phyloP scores from a whole-genome alignment of 176 grass and related monocot genomes.

The Aechmea fasciata region DNA sequence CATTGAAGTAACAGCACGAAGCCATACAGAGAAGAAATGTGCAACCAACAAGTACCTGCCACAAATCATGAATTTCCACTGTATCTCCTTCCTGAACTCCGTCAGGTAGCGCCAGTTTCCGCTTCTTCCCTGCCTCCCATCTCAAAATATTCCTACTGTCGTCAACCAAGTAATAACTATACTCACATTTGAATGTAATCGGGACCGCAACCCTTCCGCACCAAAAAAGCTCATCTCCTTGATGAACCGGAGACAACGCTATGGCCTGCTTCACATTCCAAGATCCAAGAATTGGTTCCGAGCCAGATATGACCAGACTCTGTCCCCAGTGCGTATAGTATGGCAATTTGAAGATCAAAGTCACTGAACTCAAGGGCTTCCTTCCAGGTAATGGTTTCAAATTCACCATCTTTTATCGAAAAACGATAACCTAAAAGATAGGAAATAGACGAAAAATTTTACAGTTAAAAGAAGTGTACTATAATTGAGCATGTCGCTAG shows the following conservation, averaged over 20 bases:
- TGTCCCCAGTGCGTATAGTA: slow-evolving; percentile 92
- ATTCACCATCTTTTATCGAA: slow-evolving; percentile 27
- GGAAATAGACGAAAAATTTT: not conserved
- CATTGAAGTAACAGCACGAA: not conserved
- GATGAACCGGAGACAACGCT: slow-evolving; percentile 51
- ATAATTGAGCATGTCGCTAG: not conserved
- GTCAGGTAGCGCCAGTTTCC: slow-evolving; percentile 52
- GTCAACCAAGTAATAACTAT: slow-evolving; percentile 81
- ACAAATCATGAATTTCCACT: slow-evolving; percentile 80
- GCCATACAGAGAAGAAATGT: not conserved
- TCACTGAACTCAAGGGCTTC: slow-evolving; percentile 37
- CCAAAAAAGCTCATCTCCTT: slow-evolving; percentile 70
- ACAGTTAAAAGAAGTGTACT: not conserved
- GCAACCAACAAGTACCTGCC: slow-evolving; percentile 51
- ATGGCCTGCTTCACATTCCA: slow-evolving; percentile 82
- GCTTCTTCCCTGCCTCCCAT: slow-evolving; percentile 63
- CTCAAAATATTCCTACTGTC: slow-evolving; percentile 67
- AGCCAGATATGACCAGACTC: slow-evolving; percentile 66
- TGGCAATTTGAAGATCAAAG: slow-evolving; percentile 66
- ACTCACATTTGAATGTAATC: slow-evolving; percentile 42
- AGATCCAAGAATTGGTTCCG: slow-evolving; percentile 48
- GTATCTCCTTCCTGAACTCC: slow-evolving; percentile 48
- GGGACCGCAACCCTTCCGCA: slow-evolving; percentile 36
- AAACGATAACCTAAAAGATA: not conserved
- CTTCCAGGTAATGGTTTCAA: slow-evolving; percentile 24